Evolutionary conservation across 352 stramenopile species (phyloP).

Genomic region (Pilasporangium apinafurcum): DNA sequence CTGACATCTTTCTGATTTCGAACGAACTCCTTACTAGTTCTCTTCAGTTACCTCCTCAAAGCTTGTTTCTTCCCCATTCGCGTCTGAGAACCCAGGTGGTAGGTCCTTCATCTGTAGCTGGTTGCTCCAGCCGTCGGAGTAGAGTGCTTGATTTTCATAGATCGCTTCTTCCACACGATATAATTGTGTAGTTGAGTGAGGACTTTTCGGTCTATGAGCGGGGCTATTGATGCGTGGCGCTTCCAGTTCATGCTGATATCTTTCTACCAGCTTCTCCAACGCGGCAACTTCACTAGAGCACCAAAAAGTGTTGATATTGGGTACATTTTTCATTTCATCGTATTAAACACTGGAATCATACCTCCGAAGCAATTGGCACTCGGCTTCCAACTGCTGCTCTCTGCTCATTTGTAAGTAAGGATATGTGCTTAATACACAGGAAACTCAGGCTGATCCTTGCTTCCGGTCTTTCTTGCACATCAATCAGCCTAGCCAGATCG

Average conservation of each 20-base stretch:
- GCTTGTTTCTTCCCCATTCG: slow-evolving; percentile 17
- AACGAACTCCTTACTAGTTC: no score
- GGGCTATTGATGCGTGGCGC: no score
- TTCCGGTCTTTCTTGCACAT: no score
- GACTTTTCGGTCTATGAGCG: background rate
- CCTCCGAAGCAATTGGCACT: slow-evolving; percentile 27
- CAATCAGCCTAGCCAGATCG: no score
- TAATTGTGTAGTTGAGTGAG: slow-evolving; percentile 3
- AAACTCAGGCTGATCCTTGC: background rate
- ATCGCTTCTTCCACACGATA: slow-evolving; percentile 41
- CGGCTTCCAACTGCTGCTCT: slow-evolving; percentile 27
- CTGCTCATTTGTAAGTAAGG: background rate
- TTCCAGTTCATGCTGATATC: slow-evolving; percentile 52
- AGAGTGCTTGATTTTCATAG: slow-evolving; percentile 49
- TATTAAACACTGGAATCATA: no score
- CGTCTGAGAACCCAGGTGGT: slow-evolving; percentile 16
- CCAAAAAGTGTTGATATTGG: no score
- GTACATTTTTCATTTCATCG: no score
- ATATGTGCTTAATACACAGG: background rate
- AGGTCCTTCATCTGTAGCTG: slow-evolving; percentile 7
- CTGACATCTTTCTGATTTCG: no score
- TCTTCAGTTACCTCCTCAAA: slow-evolving; percentile 48
- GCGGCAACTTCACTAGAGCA: slow-evolving; percentile 42
- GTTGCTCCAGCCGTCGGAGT: slow-evolving; percentile 16
- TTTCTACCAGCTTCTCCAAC: slow-evolving; percentile 48